Percentiles rank a stretch among this genome's conserved stretches.
phyloP scores from a whole-genome alignment of 495 filamentous ascomycete species.

The Terfezia claveryi region DNA sequence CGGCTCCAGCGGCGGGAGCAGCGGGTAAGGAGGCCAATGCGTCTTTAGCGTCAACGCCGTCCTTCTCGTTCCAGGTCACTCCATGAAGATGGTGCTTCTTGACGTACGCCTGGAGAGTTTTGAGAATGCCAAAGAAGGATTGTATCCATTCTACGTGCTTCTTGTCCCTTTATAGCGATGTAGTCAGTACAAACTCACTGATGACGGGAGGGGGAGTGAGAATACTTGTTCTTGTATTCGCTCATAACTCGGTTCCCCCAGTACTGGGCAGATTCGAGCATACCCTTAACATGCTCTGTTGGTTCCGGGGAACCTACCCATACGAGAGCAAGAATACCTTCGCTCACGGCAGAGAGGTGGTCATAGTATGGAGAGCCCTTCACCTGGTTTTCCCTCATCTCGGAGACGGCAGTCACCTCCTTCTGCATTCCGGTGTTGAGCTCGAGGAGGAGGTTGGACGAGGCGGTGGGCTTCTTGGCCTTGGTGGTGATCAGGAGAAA shows the following conservation, averaged over 20 bases:
- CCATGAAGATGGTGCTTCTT: slow-evolving; percentile 58
- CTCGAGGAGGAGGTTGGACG: slow-evolving; percentile 41
- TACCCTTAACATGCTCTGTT: slow-evolving; percentile 56
- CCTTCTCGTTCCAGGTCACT: slow-evolving; percentile 69
- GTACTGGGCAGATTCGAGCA: slow-evolving; percentile 58
- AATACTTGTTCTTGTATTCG: slow-evolving; percentile 76
- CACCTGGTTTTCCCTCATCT: slow-evolving; percentile 50
- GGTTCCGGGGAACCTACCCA: slow-evolving; percentile 75
- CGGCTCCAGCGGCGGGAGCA: slow-evolving; percentile 20
- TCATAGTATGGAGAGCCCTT: slow-evolving; percentile 45
- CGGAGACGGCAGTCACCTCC: slow-evolving; percentile 49
- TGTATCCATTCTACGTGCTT: slow-evolving; percentile 69
- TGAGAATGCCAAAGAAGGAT: slow-evolving; percentile 70
- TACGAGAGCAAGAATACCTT: slow-evolving; percentile 61
- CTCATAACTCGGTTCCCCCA: slow-evolving; percentile 80
- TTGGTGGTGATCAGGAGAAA: slow-evolving; percentile 76
- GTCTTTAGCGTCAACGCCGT: slow-evolving; percentile 49
- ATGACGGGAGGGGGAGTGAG: neutral
- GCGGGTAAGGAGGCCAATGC: slow-evolving; percentile 32
- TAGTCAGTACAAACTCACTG: neutral
- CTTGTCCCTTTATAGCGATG: slow-evolving; percentile 28
- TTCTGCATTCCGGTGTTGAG: slow-evolving; percentile 65
- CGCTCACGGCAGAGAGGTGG: slow-evolving; percentile 66
- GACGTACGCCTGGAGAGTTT: slow-evolving; percentile 54
- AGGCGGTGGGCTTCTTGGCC: slow-evolving; percentile 70